Percentiles rank a stretch among this genome's conserved stretches.
Evolutionary conservation across 2,329 filamentous ascomycete species (phyloP).

Genomic region (Diaporthe destruens): DNA sequence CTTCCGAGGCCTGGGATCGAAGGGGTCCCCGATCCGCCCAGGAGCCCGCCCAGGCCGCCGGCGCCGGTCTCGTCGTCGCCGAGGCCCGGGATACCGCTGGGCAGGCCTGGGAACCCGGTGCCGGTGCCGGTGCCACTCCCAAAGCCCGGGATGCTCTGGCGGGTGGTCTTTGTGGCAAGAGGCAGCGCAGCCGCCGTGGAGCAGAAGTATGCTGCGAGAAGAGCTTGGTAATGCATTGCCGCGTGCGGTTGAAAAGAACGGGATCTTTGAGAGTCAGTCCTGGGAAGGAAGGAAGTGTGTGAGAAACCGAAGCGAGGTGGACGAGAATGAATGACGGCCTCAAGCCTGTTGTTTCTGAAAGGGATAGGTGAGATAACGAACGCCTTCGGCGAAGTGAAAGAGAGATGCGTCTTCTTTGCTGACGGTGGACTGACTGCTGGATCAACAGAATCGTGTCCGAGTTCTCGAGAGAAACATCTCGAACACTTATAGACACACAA

Average conservation of each 20-base stretch:
- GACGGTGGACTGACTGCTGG: neutral
- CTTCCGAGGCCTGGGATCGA: neutral
- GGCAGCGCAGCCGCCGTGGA: conserved; percentile 25
- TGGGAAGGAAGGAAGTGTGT: neutral
- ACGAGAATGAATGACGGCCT: conserved; percentile 1
- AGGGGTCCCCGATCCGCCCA: too few species aligned
- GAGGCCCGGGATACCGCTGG: neutral
- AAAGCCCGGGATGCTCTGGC: conserved; percentile 2
- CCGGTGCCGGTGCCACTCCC: neutral
- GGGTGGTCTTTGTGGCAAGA: neutral
- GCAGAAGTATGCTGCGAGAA: conserved; percentile 31
- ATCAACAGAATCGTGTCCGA: neutral
- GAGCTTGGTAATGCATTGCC: conserved; percentile 22
- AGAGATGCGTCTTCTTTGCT: neutral
- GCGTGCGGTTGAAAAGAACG: neutral
- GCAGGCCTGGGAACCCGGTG: neutral
- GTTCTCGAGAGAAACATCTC: neutral
- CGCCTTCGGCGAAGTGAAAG: neutral
- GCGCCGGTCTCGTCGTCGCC: neutral
- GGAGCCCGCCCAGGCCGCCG: too few species aligned
- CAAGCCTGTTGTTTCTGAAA: conserved; percentile 20
- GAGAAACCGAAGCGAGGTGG: neutral
- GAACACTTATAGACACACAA: conserved; percentile 8
- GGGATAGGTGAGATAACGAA: neutral
- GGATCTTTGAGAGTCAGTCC: neutral